phyloP scores from a whole-genome alignment of 495 filamentous ascomycete species.

The Talaromyces thailandensis region DNA sequence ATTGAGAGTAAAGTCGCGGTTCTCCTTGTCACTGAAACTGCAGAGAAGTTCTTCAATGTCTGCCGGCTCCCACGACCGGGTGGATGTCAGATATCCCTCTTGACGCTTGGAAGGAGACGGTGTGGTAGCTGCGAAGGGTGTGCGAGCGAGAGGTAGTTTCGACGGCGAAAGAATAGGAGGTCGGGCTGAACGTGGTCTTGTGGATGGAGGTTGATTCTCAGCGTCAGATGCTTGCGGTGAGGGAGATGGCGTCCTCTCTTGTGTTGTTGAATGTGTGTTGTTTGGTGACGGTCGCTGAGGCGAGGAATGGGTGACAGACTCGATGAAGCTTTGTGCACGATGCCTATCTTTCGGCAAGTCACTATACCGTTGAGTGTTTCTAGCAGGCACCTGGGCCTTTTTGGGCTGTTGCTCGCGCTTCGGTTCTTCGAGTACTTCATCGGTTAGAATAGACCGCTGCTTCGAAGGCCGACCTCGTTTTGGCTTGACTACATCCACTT shows the following conservation, averaged over 20 bases:
- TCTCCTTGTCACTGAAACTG: constrained; percentile 43
- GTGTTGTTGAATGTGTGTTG: neutral
- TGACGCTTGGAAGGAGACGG: constrained; percentile 65
- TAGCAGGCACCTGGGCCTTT: constrained; percentile 27
- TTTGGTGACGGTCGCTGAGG: neutral
- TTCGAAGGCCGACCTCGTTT: constrained; percentile 5
- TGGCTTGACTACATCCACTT: neutral
- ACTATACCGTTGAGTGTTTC: constrained; percentile 35
- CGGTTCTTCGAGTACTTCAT: constrained; percentile 12
- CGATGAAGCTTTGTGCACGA: constrained; percentile 16
- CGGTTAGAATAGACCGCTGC: constrained; percentile 10
- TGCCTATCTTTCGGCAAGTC: constrained; percentile 35
- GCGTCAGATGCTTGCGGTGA: constrained; percentile 74
- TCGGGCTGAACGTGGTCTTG: constrained; percentile 37
- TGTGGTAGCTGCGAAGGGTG: constrained; percentile 45
- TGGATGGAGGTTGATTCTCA: constrained; percentile 66
- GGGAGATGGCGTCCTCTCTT: constrained; percentile 34
- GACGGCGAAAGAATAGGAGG: constrained; percentile 27
- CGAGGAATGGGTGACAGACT: neutral
- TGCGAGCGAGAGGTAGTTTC: constrained; percentile 24
- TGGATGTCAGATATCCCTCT: constrained; percentile 45
- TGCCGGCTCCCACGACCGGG: constrained; percentile 58
- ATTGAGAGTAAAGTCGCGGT: constrained; percentile 35
- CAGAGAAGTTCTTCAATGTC: constrained; percentile 57
- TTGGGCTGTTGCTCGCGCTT: constrained; percentile 6